These are phyloP conservation scores for Histomonas meleagridis DNA, from an alignment of 208 protist species.

Conservation along the genomic window DNA sequence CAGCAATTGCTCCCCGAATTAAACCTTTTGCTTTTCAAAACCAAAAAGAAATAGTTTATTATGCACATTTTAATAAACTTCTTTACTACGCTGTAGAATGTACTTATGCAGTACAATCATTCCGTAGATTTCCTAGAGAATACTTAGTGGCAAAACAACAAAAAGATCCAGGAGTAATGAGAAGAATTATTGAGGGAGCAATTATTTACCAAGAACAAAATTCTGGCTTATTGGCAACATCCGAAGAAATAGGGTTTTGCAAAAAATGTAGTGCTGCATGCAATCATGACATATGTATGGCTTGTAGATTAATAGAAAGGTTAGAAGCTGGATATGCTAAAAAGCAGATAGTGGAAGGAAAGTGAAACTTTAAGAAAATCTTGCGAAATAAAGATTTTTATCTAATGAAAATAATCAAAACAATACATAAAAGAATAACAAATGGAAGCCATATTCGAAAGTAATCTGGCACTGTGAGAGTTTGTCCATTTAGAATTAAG, in stretches of 20 bases:
- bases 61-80: slow-evolving; percentile 48
- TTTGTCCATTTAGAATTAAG: neutral
- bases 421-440: neutral
- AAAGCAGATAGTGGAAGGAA: neutral
- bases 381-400: neutral
- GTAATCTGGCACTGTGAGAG: neutral
- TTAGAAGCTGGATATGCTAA: neutral
- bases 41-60: slow-evolving; percentile 53
- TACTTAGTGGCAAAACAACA: neutral
- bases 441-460: slow-evolving; percentile 4
- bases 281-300: neutral
- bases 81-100: slow-evolving; percentile 51
- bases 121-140: slow-evolving; percentile 35
- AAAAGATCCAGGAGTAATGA: neutral
- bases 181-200: neutral
- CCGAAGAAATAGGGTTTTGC: neutral
- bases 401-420: neutral
- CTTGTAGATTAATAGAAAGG: neutral
- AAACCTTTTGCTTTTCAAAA: slow-evolving; percentile 50
- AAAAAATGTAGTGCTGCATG: neutral
- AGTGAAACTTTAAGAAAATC: neutral
- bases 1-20: neutral
- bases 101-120: slow-evolving; percentile 46
- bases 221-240: too few relatives aligned
- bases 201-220: neutral